Percentiles rank a stretch among this genome's conserved stretches.
phyloP scores from a whole-genome alignment of 2,329 filamentous ascomycete genomes.

The Nemania serpens region DNA sequence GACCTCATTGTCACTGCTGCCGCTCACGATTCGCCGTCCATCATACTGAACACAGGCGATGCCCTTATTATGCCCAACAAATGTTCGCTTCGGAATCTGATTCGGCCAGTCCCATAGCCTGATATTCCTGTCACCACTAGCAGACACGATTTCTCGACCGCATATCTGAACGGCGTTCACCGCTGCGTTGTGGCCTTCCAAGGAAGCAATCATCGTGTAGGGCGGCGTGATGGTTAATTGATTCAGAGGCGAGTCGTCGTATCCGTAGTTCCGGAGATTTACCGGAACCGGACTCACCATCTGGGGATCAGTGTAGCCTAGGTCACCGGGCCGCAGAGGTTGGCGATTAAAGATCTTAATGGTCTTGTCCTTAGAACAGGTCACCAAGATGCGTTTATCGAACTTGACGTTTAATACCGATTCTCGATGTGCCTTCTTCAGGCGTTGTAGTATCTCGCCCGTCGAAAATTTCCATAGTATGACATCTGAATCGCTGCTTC shows the following conservation, averaged over 20 bases:
- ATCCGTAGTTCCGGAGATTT: conserved; percentile 59
- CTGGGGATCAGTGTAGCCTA: conserved; percentile 54
- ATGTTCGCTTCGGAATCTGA: conserved; percentile 74
- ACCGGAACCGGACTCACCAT: conserved; percentile 58
- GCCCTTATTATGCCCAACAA: conserved; percentile 88
- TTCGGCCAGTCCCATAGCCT: conserved; percentile 93
- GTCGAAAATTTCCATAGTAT: conserved; percentile 95
- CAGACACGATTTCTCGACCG: conserved; percentile 86
- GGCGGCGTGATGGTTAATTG: conserved; percentile 62
- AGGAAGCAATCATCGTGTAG: conserved; percentile 76
- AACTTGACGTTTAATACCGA: conserved; percentile 94
- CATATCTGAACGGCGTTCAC: conserved; percentile 96
- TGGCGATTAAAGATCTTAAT: conserved; percentile 95
- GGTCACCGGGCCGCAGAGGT: conserved; percentile 64
- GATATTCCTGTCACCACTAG: conserved; percentile 90
- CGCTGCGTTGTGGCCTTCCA: conserved; percentile 86
- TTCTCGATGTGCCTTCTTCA: conserved; percentile 79
- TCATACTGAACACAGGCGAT: conserved; percentile 99
- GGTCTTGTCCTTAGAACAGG: conserved; percentile 94
- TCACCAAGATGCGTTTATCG: conserved; percentile 88
- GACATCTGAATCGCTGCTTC: conserved; percentile 88
- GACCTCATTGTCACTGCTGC: conserved; percentile 94
- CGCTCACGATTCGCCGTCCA: conserved; percentile 88
- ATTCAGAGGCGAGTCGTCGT: conserved; percentile 49
- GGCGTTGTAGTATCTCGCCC: conserved; percentile 76